A percentile compares a stretch with the other conserved stretches of the same genome.
These are phyloP conservation scores for Scalesia atractyloides DNA, from an alignment of 129 eudicot species.

Conservation along the genomic window DNA sequence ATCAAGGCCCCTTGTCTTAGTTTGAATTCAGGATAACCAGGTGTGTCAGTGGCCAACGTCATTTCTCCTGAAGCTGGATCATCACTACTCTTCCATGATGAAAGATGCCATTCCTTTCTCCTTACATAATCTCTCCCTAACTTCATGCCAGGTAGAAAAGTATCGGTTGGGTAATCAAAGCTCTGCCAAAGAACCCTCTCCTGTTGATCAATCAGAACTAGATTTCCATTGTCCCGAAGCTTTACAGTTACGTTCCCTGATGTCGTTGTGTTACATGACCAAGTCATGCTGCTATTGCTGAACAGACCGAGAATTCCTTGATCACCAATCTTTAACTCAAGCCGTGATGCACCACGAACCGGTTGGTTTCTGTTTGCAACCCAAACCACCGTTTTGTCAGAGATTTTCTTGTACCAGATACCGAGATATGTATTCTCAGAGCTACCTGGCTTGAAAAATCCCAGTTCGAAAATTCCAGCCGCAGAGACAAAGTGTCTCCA, in stretches of 20 bases:
- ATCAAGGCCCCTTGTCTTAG: conserved; percentile 5
- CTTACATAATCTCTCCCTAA: conserved; percentile 12
- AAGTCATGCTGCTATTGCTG: conserved; percentile 10
- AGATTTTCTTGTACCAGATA: conserved; percentile 43
- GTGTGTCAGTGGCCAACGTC: conserved; percentile 13
- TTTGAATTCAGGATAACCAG: conserved; percentile 21
- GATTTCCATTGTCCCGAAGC: conserved; percentile 27
- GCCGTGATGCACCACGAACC: too few relatives aligned
- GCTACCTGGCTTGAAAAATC: conserved; percentile 45
- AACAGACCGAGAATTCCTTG: conserved; percentile 34
- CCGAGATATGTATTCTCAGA: conserved; percentile 30
- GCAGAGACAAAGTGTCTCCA: conserved; percentile 49
- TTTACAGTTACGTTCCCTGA: conserved; percentile 12
- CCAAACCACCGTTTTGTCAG: conserved; percentile 41
- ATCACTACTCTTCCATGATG: conserved; percentile 22
- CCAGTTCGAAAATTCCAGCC: conserved; percentile 48
- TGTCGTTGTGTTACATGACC: conserved; percentile 34
- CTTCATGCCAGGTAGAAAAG: conserved; percentile 25
- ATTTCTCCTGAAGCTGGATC: conserved; percentile 25
- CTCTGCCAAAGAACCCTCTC: conserved; percentile 23
- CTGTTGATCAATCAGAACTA: not conserved
- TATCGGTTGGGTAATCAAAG: conserved; percentile 34
- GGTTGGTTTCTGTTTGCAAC: conserved; percentile 59
- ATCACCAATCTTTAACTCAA: conserved; percentile 20
- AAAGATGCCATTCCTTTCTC: conserved; percentile 12